These are phyloP conservation scores for Aspergillus persii DNA, from an alignment of 2,329 filamentous ascomycete species.

Conservation along the genomic window DNA sequence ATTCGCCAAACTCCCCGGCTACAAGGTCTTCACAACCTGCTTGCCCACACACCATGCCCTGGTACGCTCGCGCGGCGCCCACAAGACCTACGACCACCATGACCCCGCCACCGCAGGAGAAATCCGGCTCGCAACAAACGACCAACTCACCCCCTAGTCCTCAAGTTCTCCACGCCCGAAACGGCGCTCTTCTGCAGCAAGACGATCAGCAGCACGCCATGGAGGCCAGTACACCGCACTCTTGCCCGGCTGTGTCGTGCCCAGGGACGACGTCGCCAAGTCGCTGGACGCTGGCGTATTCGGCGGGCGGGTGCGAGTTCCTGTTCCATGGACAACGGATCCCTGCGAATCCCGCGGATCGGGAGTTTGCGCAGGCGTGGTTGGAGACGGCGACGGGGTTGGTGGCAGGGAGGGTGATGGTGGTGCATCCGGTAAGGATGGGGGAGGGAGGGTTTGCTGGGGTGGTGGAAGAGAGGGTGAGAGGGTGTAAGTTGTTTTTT, in stretches of 20 bases:
- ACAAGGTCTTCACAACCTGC: conserved; percentile 24
- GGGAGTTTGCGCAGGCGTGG: conserved; percentile 18
- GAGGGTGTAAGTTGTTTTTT: conserved; percentile 24
- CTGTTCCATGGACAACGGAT: conserved; percentile 11
- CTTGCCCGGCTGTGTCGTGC: conserved; percentile 11
- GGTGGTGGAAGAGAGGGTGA: conserved; percentile 18
- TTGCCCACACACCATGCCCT: conserved; percentile 14
- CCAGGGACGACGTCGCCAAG: conserved; percentile 20
- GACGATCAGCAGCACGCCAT: conserved; percentile 13
- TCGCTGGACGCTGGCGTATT: conserved; percentile 21
- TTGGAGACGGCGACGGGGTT: conserved; percentile 11
- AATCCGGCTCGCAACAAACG: conserved; percentile 24
- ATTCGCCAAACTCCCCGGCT: conserved; percentile 34
- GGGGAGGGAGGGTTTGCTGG: conserved; percentile 19
- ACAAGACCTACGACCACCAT: conserved; percentile 34
- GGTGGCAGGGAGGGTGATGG: conserved; percentile 14
- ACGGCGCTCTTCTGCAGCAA: conserved; percentile 20
- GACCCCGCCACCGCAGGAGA: conserved; percentile 13
- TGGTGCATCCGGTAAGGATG: conserved; percentile 17
- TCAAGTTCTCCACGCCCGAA: conserved; percentile 19
- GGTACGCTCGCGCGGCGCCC: conserved; percentile 27
- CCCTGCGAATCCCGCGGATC: conserved; percentile 6
- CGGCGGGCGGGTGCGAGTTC: conserved; percentile 20
- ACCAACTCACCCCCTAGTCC: conserved; percentile 18
- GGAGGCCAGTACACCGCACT: conserved; percentile 21